Percentiles rank a stretch among this genome's conserved stretches.
Conservation (phyloP, 441 rosid genomes). For the Geranium incanum region DNA sequence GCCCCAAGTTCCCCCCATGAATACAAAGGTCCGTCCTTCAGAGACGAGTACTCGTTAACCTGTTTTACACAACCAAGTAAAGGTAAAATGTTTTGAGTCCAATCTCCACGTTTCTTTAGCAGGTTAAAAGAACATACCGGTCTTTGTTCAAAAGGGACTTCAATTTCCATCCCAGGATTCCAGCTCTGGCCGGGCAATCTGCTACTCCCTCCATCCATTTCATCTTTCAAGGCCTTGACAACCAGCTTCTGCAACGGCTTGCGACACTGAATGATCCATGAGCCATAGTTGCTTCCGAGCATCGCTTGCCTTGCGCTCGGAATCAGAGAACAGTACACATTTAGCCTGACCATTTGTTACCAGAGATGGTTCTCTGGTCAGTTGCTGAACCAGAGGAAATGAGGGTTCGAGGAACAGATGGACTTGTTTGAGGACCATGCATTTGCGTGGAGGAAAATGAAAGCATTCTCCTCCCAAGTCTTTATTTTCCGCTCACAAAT, state of each 20-base stretch:
- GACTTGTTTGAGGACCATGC: background rate
- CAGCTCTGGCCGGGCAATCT: constrained; percentile 62
- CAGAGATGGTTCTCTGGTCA: background rate
- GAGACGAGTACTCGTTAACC: constrained; percentile 61
- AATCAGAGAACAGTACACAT: constrained; percentile 40
- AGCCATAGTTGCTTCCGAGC: constrained; percentile 37
- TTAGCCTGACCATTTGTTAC: constrained; percentile 52
- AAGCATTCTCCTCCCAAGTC: constrained; percentile 13
- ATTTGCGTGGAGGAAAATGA: constrained; percentile 39
- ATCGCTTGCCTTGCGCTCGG: constrained; percentile 38
- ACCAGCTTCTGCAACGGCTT: constrained; percentile 24
- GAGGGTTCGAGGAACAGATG: background rate
- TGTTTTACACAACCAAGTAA: constrained; percentile 21
- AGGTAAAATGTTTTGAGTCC: background rate
- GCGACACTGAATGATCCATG: constrained; percentile 32
- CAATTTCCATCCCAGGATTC: constrained; percentile 78
- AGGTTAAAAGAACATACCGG: constrained; percentile 42
- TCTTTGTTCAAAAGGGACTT: constrained; percentile 86
- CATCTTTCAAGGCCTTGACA: constrained; percentile 60
- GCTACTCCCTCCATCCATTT: constrained; percentile 48
- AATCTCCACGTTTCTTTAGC: too few relatives aligned
- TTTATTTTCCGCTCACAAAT: background rate
- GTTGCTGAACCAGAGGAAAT: constrained; percentile 6
- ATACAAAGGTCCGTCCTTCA: constrained; percentile 62
- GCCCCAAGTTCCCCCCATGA: constrained; percentile 87